Evolutionary conservation across 192 early-diverging fungal species (phyloP).

Genomic region (Coemansia sp.): DNA sequence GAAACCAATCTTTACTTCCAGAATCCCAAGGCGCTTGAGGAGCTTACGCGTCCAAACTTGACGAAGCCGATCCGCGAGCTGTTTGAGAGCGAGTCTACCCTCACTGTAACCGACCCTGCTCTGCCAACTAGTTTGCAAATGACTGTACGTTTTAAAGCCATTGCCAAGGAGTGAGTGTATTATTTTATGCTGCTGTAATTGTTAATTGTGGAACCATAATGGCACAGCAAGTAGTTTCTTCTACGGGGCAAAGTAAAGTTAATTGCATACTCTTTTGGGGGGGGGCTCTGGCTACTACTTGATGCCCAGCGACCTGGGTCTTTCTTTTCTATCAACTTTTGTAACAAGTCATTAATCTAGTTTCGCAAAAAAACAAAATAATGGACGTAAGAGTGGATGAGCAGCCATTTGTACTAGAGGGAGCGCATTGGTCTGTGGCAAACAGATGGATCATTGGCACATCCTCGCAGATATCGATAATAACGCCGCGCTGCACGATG

Average conservation of each 20-base stretch:
- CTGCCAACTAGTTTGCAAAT: constrained; percentile 47
- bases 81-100: constrained; percentile 64
- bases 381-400: constrained; percentile 29
- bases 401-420: constrained; percentile 21
- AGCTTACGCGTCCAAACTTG: constrained; percentile 85
- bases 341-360: not conserved
- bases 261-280: too few species aligned
- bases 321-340: not conserved
- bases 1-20: constrained; percentile 82
- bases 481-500: constrained; percentile 20
- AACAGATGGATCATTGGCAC: constrained; percentile 48
- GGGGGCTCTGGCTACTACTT: too few species aligned
- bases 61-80: constrained; percentile 64
- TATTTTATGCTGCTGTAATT: not conserved
- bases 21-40: constrained; percentile 76
- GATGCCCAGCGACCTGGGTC: too few species aligned
- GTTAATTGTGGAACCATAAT: not conserved
- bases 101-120: constrained; percentile 80
- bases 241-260: too few species aligned
- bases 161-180: not conserved
- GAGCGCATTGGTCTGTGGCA: constrained; percentile 33
- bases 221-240: too few species aligned
- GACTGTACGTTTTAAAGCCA: constrained; percentile 28
- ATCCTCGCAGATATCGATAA: constrained; percentile 15
- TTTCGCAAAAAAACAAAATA: not conserved